These are phyloP conservation scores for Apiospora phragmitis DNA, from an alignment of 2,329 filamentous ascomycete species.

Conservation along the genomic window DNA sequence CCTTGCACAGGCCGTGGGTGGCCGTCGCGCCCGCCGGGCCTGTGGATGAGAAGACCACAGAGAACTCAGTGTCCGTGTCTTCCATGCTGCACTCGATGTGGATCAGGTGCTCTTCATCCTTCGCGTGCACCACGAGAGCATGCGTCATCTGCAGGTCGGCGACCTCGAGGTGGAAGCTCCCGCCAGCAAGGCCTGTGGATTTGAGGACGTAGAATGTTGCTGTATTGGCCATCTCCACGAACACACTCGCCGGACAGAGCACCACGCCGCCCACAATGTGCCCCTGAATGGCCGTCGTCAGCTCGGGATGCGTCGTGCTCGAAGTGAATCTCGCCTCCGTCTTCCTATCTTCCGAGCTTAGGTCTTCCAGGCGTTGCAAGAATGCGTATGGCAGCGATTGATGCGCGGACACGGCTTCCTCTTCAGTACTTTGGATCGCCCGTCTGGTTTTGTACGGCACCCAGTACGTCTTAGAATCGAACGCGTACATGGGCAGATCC, in stretches of 20 bases:
- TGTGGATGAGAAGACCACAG: slow-evolving; percentile 1
- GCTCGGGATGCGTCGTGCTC: slow-evolving; percentile 6
- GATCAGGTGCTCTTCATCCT: background rate
- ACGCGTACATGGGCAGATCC: background rate
- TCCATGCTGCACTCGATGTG: slow-evolving; percentile 1
- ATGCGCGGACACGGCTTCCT: background rate
- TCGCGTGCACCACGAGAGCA: background rate
- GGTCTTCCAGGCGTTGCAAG: slow-evolving; percentile 3
- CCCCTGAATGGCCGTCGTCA: background rate
- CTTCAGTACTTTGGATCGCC: background rate
- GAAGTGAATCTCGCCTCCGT: slow-evolving; percentile 5
- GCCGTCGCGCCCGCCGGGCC: background rate
- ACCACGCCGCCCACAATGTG: slow-evolving; percentile 9
- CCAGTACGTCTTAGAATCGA: slow-evolving; percentile 10
- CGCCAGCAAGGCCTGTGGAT: background rate
- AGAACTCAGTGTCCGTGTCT: background rate
- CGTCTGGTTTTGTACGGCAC: slow-evolving; percentile 7
- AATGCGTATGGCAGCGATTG: background rate
- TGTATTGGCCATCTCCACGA: background rate
- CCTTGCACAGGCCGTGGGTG: slow-evolving; percentile 5
- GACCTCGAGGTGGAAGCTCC: slow-evolving; percentile 7
- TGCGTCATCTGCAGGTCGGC: slow-evolving; percentile 8
- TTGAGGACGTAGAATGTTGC: background rate
- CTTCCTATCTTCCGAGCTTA: background rate
- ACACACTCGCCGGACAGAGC: background rate